Conservation (phyloP, 2,329 filamentous ascomycete genomes). For the Akanthomyces dipterigenus region DNA sequence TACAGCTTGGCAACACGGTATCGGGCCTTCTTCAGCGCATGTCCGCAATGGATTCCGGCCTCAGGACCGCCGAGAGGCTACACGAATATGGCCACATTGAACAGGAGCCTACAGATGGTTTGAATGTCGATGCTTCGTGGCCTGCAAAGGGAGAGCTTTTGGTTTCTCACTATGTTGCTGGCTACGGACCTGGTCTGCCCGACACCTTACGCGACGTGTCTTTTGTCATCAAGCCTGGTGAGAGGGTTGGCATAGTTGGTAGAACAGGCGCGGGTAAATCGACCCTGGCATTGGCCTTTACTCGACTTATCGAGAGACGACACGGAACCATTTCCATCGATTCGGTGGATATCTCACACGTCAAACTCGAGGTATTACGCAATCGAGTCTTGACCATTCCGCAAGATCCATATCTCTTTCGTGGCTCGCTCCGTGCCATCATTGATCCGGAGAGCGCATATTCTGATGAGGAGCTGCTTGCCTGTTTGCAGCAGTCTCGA, state of each 20-base stretch:
- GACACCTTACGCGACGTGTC: conserved; percentile 57
- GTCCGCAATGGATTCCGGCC: conserved; percentile 59
- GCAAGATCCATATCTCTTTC: conserved; percentile 65
- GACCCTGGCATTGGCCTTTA: not conserved
- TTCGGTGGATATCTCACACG: conserved; percentile 43
- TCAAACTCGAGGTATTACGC: conserved; percentile 59
- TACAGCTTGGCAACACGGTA: conserved; percentile 53
- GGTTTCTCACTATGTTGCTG: conserved; percentile 56
- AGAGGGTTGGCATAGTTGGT: conserved; percentile 42
- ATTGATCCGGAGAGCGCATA: conserved; percentile 63
- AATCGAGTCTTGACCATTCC: conserved; percentile 65
- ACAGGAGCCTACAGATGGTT: conserved; percentile 53
- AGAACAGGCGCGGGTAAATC: conserved; percentile 6
- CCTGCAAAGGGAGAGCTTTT: conserved; percentile 61
- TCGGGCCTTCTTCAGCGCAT: conserved; percentile 56
- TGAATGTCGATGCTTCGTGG: conserved; percentile 56
- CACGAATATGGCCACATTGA: conserved; percentile 60
- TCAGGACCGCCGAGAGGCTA: conserved; percentile 63
- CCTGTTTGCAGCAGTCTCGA: conserved; percentile 58
- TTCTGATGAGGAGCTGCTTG: conserved; percentile 54
- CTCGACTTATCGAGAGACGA: not conserved
- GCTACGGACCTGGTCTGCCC: conserved; percentile 59
- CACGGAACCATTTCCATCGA: not conserved
- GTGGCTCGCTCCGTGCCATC: conserved; percentile 61
- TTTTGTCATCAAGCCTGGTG: conserved; percentile 52